These are phyloP conservation scores for Paramyrothecium roridum DNA, from an alignment of 2,329 filamentous ascomycete genomes.

Conservation along the genomic window DNA sequence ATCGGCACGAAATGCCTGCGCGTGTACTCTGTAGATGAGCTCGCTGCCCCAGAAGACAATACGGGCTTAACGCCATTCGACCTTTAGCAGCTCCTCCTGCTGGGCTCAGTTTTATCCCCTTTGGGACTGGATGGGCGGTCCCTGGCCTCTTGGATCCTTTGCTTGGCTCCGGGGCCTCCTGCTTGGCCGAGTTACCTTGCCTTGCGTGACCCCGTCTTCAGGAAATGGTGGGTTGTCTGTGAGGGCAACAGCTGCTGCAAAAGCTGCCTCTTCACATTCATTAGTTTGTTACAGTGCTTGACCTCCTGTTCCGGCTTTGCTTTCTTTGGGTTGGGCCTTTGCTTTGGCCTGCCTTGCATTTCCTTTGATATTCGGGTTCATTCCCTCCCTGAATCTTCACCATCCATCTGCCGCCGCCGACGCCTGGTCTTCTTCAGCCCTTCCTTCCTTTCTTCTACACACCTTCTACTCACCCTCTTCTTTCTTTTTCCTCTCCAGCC, in stretches of 20 bases:
- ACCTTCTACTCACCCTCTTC: conserved; percentile 1
- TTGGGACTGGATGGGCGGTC: background rate
- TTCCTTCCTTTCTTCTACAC: conserved; percentile 6
- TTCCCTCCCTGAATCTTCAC: no score
- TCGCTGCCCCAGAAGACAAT: no score
- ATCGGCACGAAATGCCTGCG: no score
- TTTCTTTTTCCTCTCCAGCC: conserved; percentile 1
- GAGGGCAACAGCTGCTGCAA: background rate
- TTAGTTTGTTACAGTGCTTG: no score
- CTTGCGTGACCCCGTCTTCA: background rate
- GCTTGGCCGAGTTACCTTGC: background rate
- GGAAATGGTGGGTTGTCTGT: background rate
- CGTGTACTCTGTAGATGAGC: no score
- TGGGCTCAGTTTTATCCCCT: background rate
- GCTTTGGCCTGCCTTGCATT: background rate
- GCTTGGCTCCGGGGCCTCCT: no score
- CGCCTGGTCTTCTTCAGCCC: background rate
- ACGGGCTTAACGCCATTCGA: no score
- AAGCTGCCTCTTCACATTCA: no score
- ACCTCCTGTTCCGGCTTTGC: no score
- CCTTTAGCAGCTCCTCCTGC: background rate
- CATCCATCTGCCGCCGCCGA: no score
- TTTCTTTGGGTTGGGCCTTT: background rate
- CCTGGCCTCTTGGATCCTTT: no score
- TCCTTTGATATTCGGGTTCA: background rate